Conservation (phyloP, 176 grass and related monocot species). For the Avena sativa region DNA sequence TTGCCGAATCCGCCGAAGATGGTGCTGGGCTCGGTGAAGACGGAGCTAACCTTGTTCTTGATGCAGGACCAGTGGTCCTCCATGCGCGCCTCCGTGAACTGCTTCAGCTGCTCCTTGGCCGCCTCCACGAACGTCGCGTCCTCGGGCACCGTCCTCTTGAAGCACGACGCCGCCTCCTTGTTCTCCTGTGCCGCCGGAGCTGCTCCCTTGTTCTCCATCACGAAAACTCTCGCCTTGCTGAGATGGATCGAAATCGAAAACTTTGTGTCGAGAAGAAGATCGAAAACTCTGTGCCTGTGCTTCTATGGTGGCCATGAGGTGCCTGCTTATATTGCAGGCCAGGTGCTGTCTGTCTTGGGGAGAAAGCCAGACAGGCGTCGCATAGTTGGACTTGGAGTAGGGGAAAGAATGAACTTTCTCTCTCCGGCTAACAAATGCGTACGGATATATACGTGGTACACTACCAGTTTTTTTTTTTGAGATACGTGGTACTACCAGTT, state of each 20-base stretch:
- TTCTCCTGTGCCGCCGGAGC: no score
- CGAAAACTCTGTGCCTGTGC: not conserved
- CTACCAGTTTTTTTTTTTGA: no score
- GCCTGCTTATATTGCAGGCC: not conserved
- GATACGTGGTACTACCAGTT: no score
- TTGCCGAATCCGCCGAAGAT: not conserved
- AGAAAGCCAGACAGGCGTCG: not conserved
- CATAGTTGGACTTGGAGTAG: slow-evolving; percentile 20
- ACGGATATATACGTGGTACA: no score
- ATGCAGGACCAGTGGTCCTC: slow-evolving; percentile 53
- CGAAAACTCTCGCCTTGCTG: not conserved
- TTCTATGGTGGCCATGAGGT: not conserved
- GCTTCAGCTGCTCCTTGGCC: slow-evolving; percentile 41
- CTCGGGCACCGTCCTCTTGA: slow-evolving; percentile 40
- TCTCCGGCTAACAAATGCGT: not conserved
- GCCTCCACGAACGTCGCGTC: slow-evolving; percentile 31
- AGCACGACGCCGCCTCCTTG: slow-evolving; percentile 52
- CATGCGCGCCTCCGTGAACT: slow-evolving; percentile 43
- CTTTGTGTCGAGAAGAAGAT: not conserved
- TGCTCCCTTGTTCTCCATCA: slow-evolving; percentile 22
- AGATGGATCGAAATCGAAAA: not conserved
- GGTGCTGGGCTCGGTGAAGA: slow-evolving; percentile 28
- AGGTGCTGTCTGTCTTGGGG: not conserved
- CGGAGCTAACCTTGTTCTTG: slow-evolving; percentile 54
- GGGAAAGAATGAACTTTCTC: not conserved